Percentiles rank a stretch among this genome's conserved stretches.
phyloP scores from a whole-genome alignment of 1,284 basidiomycete species.

The Macrocystidia cucumis region DNA sequence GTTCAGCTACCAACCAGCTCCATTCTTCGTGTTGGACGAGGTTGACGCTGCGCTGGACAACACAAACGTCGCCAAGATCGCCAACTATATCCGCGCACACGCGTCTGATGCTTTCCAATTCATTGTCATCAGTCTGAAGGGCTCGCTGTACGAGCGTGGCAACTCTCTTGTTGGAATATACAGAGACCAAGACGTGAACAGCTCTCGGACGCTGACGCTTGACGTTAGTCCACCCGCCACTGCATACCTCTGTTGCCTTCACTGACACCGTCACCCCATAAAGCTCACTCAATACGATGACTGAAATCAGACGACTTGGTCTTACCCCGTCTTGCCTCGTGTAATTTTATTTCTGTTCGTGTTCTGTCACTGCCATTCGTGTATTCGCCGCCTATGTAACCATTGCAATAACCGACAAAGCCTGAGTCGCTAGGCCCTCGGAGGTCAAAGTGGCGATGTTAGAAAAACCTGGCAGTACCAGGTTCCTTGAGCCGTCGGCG shows the following conservation, averaged over 20 bases:
- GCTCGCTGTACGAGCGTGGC: slow-evolving; percentile 85
- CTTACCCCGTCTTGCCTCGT: too few species aligned
- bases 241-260: background rate
- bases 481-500: too few species aligned
- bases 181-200: slow-evolving; percentile 90
- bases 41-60: slow-evolving; percentile 97
- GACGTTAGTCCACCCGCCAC: slow-evolving; percentile 56
- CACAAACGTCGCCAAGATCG: slow-evolving; percentile 90
- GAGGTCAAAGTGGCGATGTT: too few species aligned
- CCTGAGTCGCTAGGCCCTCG: too few species aligned
- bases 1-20: slow-evolving; percentile 88
- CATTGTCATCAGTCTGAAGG: slow-evolving; percentile 94
- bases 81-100: slow-evolving; percentile 82
- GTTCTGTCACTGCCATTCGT: too few species aligned
- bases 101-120: slow-evolving; percentile 86
- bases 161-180: slow-evolving; percentile 92
- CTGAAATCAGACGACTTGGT: too few species aligned
- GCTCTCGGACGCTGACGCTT: slow-evolving; percentile 81
- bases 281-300: slow-evolving; percentile 19
- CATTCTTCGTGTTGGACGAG: slow-evolving; percentile 98
- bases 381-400: too few species aligned
- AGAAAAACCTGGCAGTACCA: too few species aligned
- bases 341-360: slow-evolving; percentile 2
- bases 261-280: background rate
- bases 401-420: too few species aligned